Evolutionary conservation across 495 filamentous ascomycete genomes (phyloP), one percentile per base, ranked within the genome.

Genomic region (Neurospora discreta): DNA sequence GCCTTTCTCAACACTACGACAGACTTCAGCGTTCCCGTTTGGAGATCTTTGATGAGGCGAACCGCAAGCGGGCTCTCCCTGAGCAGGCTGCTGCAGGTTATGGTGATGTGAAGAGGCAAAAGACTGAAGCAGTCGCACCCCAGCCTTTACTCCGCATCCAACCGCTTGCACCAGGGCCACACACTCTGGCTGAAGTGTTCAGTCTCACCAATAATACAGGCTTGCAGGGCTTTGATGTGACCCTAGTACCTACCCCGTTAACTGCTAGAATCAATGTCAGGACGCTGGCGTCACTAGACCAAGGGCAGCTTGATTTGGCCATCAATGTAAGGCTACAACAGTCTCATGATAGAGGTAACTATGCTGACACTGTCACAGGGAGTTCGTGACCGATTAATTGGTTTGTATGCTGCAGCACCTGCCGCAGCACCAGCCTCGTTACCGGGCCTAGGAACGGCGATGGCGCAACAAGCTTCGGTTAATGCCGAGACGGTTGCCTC

Each of bases 1-100:
- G 90, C 36, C 94, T 99, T 75, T 90, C 94, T 67, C 90, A 93
- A 76, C 88, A 97, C 76, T 82, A 95, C 10, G 92, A 95, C 43
- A 86, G 92, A 71, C 83, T 97, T 65, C 87, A 89, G 79, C 91
- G 93, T 70, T 88, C 87, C 39, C 88, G 90, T 52, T 80, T 87
- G 10, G 93, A 97, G 69, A 85, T 91, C 9, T 89, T 94, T 46
- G 93, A 97, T 69, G 90, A 93, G 42, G 83, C 85, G 42, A 90
- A 86, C 65, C 88, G 91, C 41, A 99, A 99, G 79, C 87, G 96
- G 68, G 85, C 85, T 8, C 81, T 88, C 13, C 88, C 88, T n/a
- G 84, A 90, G 73, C 90, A 91, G 77, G 83, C 92, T 7, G 88
- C 86, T 72, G 87, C 89, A 80, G 71, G 85, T 80, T 70, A 85